Evolutionary conservation across 1,139 yeast genomes (phyloP), one percentile per base, ranked within the genome.

Genomic region (Scheffersomyces insectosa): DNA sequence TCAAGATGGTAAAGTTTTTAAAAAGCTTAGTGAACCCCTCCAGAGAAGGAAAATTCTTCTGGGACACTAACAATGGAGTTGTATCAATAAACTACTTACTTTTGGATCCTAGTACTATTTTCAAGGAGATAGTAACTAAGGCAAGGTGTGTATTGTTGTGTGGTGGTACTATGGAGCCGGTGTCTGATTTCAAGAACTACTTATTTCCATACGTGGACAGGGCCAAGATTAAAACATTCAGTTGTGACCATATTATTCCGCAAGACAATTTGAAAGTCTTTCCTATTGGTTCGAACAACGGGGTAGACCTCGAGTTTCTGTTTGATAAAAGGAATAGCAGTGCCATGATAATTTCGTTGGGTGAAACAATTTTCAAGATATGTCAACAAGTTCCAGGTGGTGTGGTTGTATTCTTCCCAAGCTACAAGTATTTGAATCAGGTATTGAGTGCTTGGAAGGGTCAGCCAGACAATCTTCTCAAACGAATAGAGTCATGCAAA

Each of bases 151-250:
- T 91, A 0, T 70, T 91, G 3, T 62, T 91, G 5, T 95, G 97
- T 9, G 99, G 99, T 31, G 99, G 99, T 13, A 91, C 99, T 0
- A 90, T 91, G 97, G 95, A 89, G 57, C 99, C 99, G 0, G 73
- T 84, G 45, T 62, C 73, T 12, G 97, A 91, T 51, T 87, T 85
- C 56, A 65, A 75, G 8, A 72, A 80, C 27, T 79, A 77, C 49
- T 66, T 91, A 33, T 82, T 90, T 42, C 96, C 97, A 0, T 76
- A 78, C 38, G 55, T 74, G 2, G 51, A 68, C 0, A 46, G 59
- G 0, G 55, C 63, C 0, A 56, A 74, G 39, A 73, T 88, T 7
- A 68, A 72, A 20, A 72, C 68, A 29, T 88, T 88, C 56, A 74
- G 83, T 4, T 91, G 97, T 68, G 89, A 88, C 33, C 99, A 91